phyloP scores from a whole-genome alignment of 2,329 filamentous ascomycete genomes.

The Apiospora arundinis region DNA sequence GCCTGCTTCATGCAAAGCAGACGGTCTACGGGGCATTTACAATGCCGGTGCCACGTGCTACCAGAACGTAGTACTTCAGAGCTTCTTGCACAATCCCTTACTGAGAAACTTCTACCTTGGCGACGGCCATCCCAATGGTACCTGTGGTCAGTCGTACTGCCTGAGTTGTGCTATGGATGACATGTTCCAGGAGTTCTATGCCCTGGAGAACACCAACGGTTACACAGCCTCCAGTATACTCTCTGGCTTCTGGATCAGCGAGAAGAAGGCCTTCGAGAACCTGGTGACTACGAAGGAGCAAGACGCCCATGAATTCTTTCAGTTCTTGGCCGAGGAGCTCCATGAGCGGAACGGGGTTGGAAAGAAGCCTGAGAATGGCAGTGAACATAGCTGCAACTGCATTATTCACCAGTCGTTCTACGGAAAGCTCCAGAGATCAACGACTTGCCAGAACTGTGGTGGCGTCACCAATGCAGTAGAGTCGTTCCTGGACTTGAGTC shows the following conservation, averaged over 20 bases:
- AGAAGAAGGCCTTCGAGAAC: conserved; percentile 73
- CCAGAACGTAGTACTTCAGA: conserved; percentile 94
- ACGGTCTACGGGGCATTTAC: conserved; percentile 89
- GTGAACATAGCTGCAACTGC: conserved; percentile 77
- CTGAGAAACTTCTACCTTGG: conserved; percentile 91
- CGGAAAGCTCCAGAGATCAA: conserved; percentile 87
- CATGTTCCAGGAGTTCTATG: conserved; percentile 76
- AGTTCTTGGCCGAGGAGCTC: conserved; percentile 90
- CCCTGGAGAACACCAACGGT: conserved; percentile 80
- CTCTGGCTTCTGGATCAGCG: conserved; percentile 87
- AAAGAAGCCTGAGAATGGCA: conserved; percentile 64
- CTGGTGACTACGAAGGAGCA: conserved; percentile 93
- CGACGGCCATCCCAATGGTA: conserved; percentile 82
- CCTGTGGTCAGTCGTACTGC: conserved; percentile 70
- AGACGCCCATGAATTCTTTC: conserved; percentile 96
- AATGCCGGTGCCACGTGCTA: conserved; percentile 99
- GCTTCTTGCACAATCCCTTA: conserved; percentile 90
- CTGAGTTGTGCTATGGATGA: conserved; percentile 75
- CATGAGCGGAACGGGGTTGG: conserved; percentile 81
- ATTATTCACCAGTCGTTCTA: conserved; percentile 95
- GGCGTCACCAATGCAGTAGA: conserved; percentile 84
- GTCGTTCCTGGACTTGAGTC: conserved; percentile 87
- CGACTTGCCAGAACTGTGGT: conserved; percentile 87
- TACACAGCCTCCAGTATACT: conserved; percentile 91
- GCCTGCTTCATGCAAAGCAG: conserved; percentile 81